These are phyloP conservation scores for Ajuga reptans DNA, from an alignment of 305 asterid genomes.

Conservation along the genomic window DNA sequence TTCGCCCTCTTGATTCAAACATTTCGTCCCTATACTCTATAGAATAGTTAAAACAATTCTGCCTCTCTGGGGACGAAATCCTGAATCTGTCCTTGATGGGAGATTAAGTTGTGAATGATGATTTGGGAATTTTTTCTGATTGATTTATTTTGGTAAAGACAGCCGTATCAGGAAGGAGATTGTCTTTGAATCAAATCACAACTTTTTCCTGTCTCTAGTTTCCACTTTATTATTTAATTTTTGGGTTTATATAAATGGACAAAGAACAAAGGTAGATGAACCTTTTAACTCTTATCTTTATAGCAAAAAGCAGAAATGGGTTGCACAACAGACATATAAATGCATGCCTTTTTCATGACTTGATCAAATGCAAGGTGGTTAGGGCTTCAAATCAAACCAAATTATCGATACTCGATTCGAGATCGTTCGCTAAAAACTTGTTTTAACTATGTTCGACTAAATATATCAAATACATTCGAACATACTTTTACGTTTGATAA, in stretches of 20 bases:
- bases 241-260: conserved; percentile 19
- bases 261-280: conserved; percentile 15
- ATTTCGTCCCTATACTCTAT: no score
- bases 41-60: no score
- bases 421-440: no score
- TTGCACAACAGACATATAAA: conserved; percentile 5
- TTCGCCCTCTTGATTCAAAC: no score
- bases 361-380: not conserved
- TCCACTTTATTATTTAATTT: conserved; percentile 2
- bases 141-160: conserved; percentile 11
- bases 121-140: not conserved
- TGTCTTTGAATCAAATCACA: conserved; percentile 24
- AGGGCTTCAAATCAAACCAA: no score
- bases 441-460: no score
- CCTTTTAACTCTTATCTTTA: conserved; percentile 19
- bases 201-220: conserved; percentile 17
- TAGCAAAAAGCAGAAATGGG: conserved; percentile 17
- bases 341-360: conserved; percentile 12
- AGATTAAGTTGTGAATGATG: not conserved
- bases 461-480: no score
- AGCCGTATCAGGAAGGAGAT: conserved; percentile 25
- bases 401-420: no score
- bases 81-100: no score
- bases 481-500: no score
- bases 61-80: no score